These are phyloP conservation scores for Solanum tarijense DNA, from an alignment of 257 asterid species.

Conservation along the genomic window DNA sequence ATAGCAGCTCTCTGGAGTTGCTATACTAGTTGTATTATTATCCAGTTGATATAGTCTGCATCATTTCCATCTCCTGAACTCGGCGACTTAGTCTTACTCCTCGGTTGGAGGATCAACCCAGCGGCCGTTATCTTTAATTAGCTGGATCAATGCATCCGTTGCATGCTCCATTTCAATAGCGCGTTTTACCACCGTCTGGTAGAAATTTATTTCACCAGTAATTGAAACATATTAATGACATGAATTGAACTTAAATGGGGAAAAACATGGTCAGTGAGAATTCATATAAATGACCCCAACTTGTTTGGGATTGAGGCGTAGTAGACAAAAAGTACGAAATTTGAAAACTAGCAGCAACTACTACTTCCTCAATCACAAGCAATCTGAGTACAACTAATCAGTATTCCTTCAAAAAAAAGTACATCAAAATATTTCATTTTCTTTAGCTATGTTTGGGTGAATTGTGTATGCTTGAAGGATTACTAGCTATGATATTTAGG, in stretches of 20 bases:
- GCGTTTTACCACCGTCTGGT: constrained; percentile 65
- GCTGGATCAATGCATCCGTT: constrained; percentile 75
- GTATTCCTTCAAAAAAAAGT: neutral
- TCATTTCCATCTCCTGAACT: neutral
- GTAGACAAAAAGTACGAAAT: neutral
- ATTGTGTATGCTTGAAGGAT: neutral
- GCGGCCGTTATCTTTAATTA: constrained; percentile 71
- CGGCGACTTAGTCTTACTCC: constrained; percentile 18
- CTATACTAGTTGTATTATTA: neutral
- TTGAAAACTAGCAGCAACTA: neutral
- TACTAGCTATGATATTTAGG: neutral
- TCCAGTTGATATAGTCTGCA: neutral
- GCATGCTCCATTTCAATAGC: constrained; percentile 70
- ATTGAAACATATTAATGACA: neutral
- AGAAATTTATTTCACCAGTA: neutral
- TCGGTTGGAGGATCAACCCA: constrained; percentile 77
- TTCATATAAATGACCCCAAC: neutral
- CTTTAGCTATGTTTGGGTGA: neutral
- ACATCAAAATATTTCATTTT: neutral
- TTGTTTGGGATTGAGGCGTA: neutral
- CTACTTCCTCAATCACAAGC: neutral
- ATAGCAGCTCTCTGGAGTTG: neutral
- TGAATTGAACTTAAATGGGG: neutral
- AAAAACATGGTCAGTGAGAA: neutral
- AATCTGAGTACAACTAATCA: neutral